Evolutionary conservation across 768 basidiomycete species (phyloP), one percentile per base, ranked within the genome.

Genomic region (Calocybe gangraenosa): DNA sequence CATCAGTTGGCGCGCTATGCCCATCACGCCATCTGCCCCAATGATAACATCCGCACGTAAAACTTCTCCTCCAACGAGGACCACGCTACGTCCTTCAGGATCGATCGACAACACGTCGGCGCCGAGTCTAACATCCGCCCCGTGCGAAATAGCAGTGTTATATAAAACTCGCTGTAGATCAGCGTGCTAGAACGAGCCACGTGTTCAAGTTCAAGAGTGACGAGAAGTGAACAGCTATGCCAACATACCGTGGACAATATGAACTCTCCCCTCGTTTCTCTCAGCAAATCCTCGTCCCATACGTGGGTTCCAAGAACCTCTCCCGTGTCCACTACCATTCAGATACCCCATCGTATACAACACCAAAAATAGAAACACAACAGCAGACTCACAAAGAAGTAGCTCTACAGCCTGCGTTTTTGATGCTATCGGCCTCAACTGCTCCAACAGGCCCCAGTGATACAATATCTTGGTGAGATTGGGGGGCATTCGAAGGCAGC

Each of bases 391-490:
- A 50, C 46, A 53, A 14, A 47, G 35, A 17, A 47, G 43, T 14
- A 49, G 22, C 22, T 58, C 51, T 30, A 68, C 34, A 4, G 43
- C 40, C 30, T 54, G 48, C 5, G 55, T 49, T 41, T 50, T 50
- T 21, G 48, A 43, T 14, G 53, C 43, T 32, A 57, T 57, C 13
- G 41, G 21, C 11, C 35, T 42, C 14, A 58, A 41, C 41, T 64
- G 54, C 17, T 55, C 42, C 42, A 60, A 54, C 7, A 79, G 61
- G 1, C 75, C 76, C 80, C 81, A 82, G 42, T 73, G 66, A 44
- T 67, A 73, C 3, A 82, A 54, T 13, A 82, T 73, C 51, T 79
- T 78, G 10, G 75, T 69, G 25, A 78, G 53, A 44, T 82, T 82
- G 2, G 81, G 80, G 55, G 76, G 43, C 42, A 70, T 49, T 11